phyloP scores from a whole-genome alignment of 129 eudicot species.

The Smallanthus sonchifolius region DNA sequence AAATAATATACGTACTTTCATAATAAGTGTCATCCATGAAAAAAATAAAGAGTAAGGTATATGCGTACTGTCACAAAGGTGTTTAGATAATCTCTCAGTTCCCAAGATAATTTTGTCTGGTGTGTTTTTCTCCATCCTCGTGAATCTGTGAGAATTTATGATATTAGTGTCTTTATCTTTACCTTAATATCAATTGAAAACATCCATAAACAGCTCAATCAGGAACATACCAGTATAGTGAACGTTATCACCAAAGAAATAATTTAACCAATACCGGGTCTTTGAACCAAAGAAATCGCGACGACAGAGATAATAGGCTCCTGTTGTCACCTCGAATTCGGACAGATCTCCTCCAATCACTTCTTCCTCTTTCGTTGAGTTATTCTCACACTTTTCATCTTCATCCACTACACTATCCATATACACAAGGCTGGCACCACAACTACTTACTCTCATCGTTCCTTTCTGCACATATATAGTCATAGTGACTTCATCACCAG shows the following conservation, averaged over 20 bases:
- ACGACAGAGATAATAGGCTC: background rate
- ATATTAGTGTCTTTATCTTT: background rate
- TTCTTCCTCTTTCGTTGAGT: too few species aligned
- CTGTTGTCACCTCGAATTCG: background rate
- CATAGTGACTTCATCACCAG: constrained; percentile 5
- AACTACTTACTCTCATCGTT: background rate
- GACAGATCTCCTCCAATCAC: background rate
- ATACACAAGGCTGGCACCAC: background rate
- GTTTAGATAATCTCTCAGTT: too few species aligned
- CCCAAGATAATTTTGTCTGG: too few species aligned
- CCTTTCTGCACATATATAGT: too few species aligned
- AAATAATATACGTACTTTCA: too few species aligned
- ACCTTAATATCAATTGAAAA: too few species aligned
- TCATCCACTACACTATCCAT: background rate
- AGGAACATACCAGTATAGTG: background rate
- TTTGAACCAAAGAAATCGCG: background rate
- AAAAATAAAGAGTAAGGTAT: too few species aligned
- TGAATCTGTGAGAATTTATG: background rate
- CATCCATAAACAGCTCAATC: background rate
- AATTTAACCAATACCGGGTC: background rate
- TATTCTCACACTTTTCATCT: background rate
- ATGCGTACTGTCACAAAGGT: too few species aligned
- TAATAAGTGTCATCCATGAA: too few species aligned
- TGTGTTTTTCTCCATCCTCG: background rate
- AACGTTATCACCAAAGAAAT: background rate